A percentile compares a stretch with the other conserved stretches of the same genome.
phyloP scores from a whole-genome alignment of 2,329 filamentous ascomycete genomes.

The Tolypocladium endophyticum region DNA sequence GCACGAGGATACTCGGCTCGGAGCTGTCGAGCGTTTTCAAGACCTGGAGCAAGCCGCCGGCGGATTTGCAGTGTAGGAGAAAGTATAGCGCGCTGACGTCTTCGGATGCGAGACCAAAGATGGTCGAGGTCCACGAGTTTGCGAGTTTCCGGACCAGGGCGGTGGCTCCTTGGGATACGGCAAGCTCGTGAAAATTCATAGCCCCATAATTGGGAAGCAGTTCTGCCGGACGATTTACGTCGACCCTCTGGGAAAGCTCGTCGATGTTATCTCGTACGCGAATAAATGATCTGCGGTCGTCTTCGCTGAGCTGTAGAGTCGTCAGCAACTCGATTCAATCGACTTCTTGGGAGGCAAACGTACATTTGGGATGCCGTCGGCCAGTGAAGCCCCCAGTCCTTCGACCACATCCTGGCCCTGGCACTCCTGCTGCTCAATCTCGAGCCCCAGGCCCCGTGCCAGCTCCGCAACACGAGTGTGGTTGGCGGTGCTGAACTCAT shows the following conservation, averaged over 20 bases:
- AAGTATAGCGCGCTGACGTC: slow-evolving; percentile 11
- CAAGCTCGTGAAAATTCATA: slow-evolving; percentile 10
- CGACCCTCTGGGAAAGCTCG: slow-evolving; percentile 8
- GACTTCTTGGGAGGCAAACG: neutral
- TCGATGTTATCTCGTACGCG: slow-evolving; percentile 10
- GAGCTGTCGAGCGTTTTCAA: neutral
- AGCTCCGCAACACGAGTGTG: neutral
- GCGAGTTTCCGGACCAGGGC: slow-evolving; percentile 5
- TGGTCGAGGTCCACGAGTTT: slow-evolving; percentile 12
- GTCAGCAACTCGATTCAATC: neutral
- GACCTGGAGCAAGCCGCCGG: slow-evolving; percentile 9
- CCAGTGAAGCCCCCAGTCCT: neutral
- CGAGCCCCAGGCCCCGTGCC: slow-evolving; percentile 1
- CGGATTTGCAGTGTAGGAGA: slow-evolving; percentile 11
- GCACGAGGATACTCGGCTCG: slow-evolving; percentile 4
- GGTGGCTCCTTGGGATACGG: slow-evolving; percentile 10
- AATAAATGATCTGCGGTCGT: slow-evolving; percentile 7
- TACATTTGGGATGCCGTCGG: neutral
- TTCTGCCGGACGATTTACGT: slow-evolving; percentile 8
- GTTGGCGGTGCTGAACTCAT: neutral
- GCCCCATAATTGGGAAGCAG: slow-evolving; percentile 8
- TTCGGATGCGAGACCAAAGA: slow-evolving; percentile 11
- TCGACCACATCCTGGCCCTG: neutral
- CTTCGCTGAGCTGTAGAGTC: slow-evolving; percentile 4
- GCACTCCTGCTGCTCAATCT: neutral